Evolutionary conservation across 441 rosid species (phyloP), one percentile per base, ranked within the genome.

Genomic region (Mallotus repandus): DNA sequence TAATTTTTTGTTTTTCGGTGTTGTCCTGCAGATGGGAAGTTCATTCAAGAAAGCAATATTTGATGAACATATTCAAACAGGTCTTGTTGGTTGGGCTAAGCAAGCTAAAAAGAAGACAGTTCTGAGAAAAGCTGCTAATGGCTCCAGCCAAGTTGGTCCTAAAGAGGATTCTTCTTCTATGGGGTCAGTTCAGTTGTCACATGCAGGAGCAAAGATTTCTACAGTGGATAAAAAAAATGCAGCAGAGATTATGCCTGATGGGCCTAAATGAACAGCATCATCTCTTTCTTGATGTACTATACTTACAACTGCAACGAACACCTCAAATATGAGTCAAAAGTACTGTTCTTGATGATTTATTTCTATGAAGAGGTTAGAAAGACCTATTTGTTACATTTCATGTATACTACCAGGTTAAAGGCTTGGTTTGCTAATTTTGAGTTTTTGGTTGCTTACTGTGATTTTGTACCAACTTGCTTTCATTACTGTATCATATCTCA

Each of bases 41-140:
- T 81, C 82, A 21, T 93, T 76, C 79, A 89, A 88, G 81, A 85
- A 82, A 75, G 90, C 85, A 45, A 89, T 93, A 85, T 91, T 93
- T 80, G 92, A 88, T 8, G 95, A 93, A 0, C 89, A 93, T 70
- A 78, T 86, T 32, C 93, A 84, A 46, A 81, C 71, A 29, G 90
- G 92, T 1, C 81, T 93, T 4, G 85, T 78, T 38, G 94, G 84
- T 9, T 91, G 98, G 98, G 97, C 90, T 13, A 74, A 70, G 82
- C 69, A 74, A 53, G 96, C 88, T 15, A 91, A 78, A 73, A 81
- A 65, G 81, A 85, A 78, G 0, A 84, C 69, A 56, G 91, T 78
- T 65, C 68, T 77, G 41, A 86, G 80, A 77, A 84, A 81, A 54
- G 82, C 71, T 29, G 75, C 77, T 41, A 68, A 66, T 74, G 84